Percentiles rank a stretch among this genome's conserved stretches.
These are phyloP conservation scores for Fraxinus latifolia DNA, from an alignment of 305 asterid genomes.

Conservation along the genomic window DNA sequence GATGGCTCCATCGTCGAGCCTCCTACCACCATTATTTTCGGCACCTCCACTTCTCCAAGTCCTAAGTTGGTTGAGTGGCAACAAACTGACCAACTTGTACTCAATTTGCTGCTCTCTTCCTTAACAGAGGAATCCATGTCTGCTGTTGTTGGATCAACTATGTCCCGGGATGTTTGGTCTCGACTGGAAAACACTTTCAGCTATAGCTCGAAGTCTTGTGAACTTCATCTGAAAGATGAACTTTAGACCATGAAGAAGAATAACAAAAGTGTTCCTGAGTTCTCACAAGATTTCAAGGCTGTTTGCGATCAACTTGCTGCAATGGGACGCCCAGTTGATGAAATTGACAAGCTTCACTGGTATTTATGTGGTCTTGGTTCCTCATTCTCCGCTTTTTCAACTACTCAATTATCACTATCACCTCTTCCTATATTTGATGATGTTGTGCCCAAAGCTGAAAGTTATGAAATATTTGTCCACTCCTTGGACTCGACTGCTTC, in stretches of 20 bases:
- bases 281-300: not conserved
- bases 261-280: not conserved
- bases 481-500: not conserved
- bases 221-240: not conserved
- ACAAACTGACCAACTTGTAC: not conserved
- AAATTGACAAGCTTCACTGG: slow-evolving; percentile 9
- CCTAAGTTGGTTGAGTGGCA: not conserved
- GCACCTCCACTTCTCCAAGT: not conserved
- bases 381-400: not conserved
- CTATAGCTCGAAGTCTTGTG: not conserved
- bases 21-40: not conserved
- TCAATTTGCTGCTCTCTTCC: slow-evolving; percentile 5
- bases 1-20: not conserved
- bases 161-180: not conserved
- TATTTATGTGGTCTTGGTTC: slow-evolving; percentile 15
- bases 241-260: not conserved
- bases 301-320: slow-evolving; percentile 3
- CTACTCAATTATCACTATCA: slow-evolving; percentile 3
- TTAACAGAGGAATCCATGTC: slow-evolving; percentile 19
- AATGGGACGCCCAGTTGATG: not conserved
- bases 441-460: not conserved
- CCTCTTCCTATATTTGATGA: not conserved
- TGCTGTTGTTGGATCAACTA: not conserved
- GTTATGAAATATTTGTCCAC: slow-evolving; percentile 5
- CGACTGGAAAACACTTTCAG: not conserved